Evolutionary conservation across 352 stramenopile species (phyloP), one percentile per base, ranked within the genome.

Genomic region (Phytophthora foliorum): DNA sequence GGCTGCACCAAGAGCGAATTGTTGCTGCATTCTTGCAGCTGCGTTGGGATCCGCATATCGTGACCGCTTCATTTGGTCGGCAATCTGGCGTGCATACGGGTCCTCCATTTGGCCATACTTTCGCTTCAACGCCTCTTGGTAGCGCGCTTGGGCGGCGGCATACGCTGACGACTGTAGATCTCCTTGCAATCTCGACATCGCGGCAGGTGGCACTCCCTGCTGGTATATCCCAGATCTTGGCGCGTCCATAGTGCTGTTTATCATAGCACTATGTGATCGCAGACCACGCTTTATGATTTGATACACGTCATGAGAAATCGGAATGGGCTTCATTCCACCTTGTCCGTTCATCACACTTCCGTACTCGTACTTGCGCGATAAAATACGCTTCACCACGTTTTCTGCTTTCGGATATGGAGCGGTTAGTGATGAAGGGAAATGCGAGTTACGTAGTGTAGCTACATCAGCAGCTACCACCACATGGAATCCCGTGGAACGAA

Each of bases 321-420:
- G 63, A 41, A 82, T 62, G 2, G 46, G 27, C 31, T 76, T 87
- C 27, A 73, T 64, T 4, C 60, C 49, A 6, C 78, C 74, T 44
- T 48, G 55, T 7, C 72, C 64, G 41, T 85, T 75, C 53, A 81
- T 57, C 29, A 80, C 22, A 38, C 63, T 82, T 5, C 69, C 75
- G 36, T 80, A 84, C 44, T 89, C 81, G 62, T 89, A 89, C 39
- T 84, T 86, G 14, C 79, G 79, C 27, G 69, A 69, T 17, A 89
- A 75, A 11, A 68, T 54, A 19, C 81, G 79, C 42, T 69, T 81
- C 42, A 82, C 54, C 17, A 86, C 62, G 25, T 65, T 57, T 31
- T 89, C 75, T 32, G 72, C 81, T 51, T 86, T 84, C 31, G 84
- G 60, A 57, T 68, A 55, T 4, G 79, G 77, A 24, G 69, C 64